Base-by-base conservation (phyloP, 2,329 filamentous ascomycete species). In the Cercospora berteroae region DNA sequence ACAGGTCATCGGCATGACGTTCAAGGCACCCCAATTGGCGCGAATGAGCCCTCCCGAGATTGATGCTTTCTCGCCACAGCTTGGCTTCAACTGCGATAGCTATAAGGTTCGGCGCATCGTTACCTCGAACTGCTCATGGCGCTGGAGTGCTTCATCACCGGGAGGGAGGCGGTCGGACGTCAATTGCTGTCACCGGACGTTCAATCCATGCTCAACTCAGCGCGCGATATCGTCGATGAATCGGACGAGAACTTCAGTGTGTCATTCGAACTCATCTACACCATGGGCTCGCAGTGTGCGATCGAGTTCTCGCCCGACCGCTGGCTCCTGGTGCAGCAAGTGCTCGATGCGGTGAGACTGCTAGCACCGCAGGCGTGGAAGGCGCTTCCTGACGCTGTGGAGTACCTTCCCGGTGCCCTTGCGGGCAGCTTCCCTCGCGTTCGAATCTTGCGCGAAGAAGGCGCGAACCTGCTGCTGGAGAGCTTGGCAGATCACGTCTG, bases 201-300 rank as follows among this genome's bases (percentile, higher is more conserved):
- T 7, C 60, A 29, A 20, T 31, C 44, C 10, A 56, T 63, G 29
- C 18, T 63, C 7, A 31, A 25, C 25, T 1, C 85, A 82, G 2
- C 65, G 4, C 82, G 88, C 0, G 89, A 92, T 72, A 80, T 91
- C 0, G 77, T 91, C 0, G 89, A 91, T 68, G 89, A 91, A 72
- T 89, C 77, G 42, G 81, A 83, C 60, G 77, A 81, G 27, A 80
- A 79, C n/a, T 75, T 83, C 39, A 77, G 78, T 1, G 77, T 80
- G 1, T 71, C 74, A 2, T 82, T 81, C 16, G 80, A 82, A 71
- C 74, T 83, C 0, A 79, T 82, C 18, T 83, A 82, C 60, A 81
- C 81, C 0, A 81, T 80, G 12, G 81, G 81, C 8, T 72, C 71
- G 0, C 81, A 82, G 64, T 74, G 70, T 8, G 50, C 76, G 7